Evolutionary conservation across 192 early-diverging fungal genomes (phyloP).

Genomic region (Dispira simplex): DNA sequence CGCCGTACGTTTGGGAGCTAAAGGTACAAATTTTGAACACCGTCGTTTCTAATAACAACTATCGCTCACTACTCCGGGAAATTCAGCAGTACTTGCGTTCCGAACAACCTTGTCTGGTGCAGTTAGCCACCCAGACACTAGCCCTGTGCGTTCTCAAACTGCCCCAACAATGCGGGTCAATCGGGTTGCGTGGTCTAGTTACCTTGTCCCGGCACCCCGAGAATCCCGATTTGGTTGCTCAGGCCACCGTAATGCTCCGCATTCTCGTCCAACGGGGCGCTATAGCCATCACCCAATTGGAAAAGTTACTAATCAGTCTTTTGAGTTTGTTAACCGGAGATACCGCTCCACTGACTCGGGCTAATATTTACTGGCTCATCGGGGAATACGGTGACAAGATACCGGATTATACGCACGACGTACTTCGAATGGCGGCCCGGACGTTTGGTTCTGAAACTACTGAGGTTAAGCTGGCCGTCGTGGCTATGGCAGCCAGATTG

Average conservation of each 20-base stretch:
- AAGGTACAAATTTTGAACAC: constrained; percentile 75
- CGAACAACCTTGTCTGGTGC: constrained; percentile 43
- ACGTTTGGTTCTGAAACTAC: constrained; percentile 31
- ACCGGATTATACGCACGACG: constrained; percentile 56
- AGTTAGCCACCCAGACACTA: constrained; percentile 45
- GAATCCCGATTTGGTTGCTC: not conserved
- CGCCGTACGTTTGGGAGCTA: constrained; percentile 55
- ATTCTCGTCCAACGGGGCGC: not conserved
- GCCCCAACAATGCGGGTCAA: constrained; percentile 17
- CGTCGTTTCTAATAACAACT: constrained; percentile 51
- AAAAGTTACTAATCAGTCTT: not conserved
- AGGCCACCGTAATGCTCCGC: constrained; percentile 9
- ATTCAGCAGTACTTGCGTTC: constrained; percentile 30
- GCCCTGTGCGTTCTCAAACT: constrained; percentile 37
- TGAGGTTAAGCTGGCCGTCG: constrained; percentile 62
- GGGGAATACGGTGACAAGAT: constrained; percentile 57
- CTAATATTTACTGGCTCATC: constrained; percentile 76
- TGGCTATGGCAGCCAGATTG: constrained; percentile 66
- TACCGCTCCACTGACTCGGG: constrained; percentile 36
- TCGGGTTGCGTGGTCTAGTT: constrained; percentile 7
- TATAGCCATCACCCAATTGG: not conserved
- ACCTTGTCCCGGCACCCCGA: not conserved
- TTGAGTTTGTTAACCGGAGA: not conserved
- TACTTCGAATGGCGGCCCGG: constrained; percentile 61
- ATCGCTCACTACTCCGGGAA: constrained; percentile 53